Evolutionary conservation across 2,329 filamentous ascomycete species (phyloP).

Genomic region (Talaromyces sp.): DNA sequence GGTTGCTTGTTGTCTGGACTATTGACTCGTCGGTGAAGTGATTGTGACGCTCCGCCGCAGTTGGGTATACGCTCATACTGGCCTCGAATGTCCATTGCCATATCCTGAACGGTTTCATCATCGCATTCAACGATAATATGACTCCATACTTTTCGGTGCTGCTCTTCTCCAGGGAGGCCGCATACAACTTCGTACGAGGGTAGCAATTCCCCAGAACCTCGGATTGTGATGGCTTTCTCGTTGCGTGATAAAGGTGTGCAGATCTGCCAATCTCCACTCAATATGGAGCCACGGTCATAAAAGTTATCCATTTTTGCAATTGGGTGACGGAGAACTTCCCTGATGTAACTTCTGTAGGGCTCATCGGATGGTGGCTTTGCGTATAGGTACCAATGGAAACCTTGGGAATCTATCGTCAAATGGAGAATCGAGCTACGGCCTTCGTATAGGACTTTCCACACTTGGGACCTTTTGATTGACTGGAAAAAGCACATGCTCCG

Average conservation of each 20-base stretch:
- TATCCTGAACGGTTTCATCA: conserved; percentile 20
- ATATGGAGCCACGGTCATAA: conserved; percentile 17
- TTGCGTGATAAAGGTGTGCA: conserved; percentile 33
- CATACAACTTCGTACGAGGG: conserved; percentile 36
- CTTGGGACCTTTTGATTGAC: conserved; percentile 24
- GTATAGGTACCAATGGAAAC: conserved; percentile 45
- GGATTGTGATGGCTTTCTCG: conserved; percentile 28
- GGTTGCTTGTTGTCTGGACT: conserved; percentile 15
- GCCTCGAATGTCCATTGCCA: conserved; percentile 43
- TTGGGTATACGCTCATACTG: conserved; percentile 47
- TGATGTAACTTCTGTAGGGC: conserved; percentile 33
- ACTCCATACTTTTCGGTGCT: conserved; percentile 39
- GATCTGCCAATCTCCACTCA: conserved; percentile 42
- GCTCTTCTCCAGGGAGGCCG: conserved; percentile 35
- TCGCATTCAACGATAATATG: conserved; percentile 36
- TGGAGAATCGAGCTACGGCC: conserved; percentile 20
- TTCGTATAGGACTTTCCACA: conserved; percentile 28
- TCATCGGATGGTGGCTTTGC: conserved; percentile 36
- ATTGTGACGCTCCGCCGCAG: conserved; percentile 54
- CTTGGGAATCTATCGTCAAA: conserved; percentile 20
- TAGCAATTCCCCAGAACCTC: conserved; percentile 26
- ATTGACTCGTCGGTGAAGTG: conserved; percentile 46
- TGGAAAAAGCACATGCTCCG: conserved; percentile 23
- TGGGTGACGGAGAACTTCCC: conserved; percentile 41
- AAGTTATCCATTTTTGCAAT: conserved; percentile 45